Conservation (phyloP, 164 flowering plant species). For the Liquidambar formosana region DNA sequence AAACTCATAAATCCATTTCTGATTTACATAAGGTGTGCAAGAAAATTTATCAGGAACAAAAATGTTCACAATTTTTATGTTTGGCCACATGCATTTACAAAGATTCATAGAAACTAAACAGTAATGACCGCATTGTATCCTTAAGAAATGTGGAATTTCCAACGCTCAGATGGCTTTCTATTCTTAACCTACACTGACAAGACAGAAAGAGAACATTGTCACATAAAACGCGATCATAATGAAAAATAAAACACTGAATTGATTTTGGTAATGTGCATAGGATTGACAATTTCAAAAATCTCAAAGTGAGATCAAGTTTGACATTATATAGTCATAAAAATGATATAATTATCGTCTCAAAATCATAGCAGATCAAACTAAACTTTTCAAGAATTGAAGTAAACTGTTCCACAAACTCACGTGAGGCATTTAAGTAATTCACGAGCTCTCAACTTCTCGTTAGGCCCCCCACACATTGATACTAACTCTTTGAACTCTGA, state of each 20-base stretch:
- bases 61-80: no score
- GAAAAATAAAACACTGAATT: background rate
- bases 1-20: no score
- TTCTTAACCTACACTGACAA: background rate
- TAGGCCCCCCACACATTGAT: slow-evolving; percentile 78
- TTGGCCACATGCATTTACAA: no score
- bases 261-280: background rate
- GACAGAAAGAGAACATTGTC: background rate
- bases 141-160: background rate
- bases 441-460: slow-evolving; percentile 72
- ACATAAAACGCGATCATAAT: background rate
- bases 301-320: background rate
- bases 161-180: background rate
- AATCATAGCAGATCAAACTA: background rate
- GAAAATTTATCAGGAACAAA: no score
- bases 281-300: background rate
- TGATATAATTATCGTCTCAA: background rate
- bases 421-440: slow-evolving; percentile 47
- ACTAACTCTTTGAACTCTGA: slow-evolving; percentile 80
- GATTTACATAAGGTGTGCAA: no score
- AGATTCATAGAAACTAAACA: no score
- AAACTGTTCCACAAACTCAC: slow-evolving; percentile 41
- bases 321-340: background rate
- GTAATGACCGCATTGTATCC: no score
- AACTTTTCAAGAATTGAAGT: background rate